Evolutionary conservation across 352 stramenopile species (phyloP).

Genomic region (Aphanomyces astaci): DNA sequence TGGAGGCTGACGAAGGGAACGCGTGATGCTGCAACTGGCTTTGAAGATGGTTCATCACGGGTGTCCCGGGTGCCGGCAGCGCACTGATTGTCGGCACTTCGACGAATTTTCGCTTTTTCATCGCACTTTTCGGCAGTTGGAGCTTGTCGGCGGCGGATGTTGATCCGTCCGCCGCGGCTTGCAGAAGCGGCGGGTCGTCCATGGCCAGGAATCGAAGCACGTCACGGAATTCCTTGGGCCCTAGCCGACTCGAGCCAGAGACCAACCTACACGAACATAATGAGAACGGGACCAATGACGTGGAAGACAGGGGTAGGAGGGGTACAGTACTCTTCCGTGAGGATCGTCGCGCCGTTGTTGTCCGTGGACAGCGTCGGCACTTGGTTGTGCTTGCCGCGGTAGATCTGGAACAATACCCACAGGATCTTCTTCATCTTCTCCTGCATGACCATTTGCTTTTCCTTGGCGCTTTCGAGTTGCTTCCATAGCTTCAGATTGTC

Average conservation of each 20-base stretch:
- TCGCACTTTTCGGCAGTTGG: slow-evolving; percentile 31
- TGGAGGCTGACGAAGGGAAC: neutral
- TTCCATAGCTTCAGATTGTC: slow-evolving; percentile 87
- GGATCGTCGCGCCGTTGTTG: slow-evolving; percentile 38
- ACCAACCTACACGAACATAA: slow-evolving; percentile 27
- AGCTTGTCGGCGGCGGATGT: slow-evolving; percentile 35
- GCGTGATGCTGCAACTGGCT: neutral
- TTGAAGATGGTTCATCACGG: no score
- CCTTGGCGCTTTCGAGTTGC: slow-evolving; percentile 69
- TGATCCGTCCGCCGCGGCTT: slow-evolving; percentile 22
- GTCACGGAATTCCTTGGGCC: slow-evolving; percentile 78
- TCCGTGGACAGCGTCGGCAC: slow-evolving; percentile 59
- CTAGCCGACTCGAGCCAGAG: slow-evolving; percentile 61
- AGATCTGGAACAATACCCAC: slow-evolving; percentile 87
- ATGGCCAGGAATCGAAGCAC: slow-evolving; percentile 78
- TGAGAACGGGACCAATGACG: neutral
- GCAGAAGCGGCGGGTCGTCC: slow-evolving; percentile 70
- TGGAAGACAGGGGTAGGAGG: no score
- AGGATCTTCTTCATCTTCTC: slow-evolving; percentile 90
- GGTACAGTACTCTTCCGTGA: slow-evolving; percentile 84
- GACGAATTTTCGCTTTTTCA: slow-evolving; percentile 74
- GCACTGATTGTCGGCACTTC: slow-evolving; percentile 37
- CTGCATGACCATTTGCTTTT: slow-evolving; percentile 86
- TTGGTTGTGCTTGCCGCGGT: slow-evolving; percentile 62
- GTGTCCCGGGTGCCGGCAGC: neutral